Conservation (phyloP, 192 early-diverging fungal species). For the Oehlia diaphana region DNA sequence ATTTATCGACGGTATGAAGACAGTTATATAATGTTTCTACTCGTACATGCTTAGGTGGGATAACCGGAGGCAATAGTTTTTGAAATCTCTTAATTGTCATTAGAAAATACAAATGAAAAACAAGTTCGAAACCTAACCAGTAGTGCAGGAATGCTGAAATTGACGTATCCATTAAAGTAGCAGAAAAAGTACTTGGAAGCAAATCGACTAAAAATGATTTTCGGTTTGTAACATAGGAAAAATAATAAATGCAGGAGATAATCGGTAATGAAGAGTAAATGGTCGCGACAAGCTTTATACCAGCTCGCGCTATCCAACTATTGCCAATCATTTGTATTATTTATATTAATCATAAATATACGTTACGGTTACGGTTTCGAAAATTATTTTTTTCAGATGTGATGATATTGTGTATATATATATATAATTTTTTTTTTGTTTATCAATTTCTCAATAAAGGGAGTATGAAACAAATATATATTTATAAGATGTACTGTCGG, state of each 20-base stretch:
- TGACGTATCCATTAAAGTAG: neutral
- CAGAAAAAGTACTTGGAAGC: neutral
- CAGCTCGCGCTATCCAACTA: neutral
- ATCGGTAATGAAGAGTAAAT: neutral
- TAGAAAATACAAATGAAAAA: constrained; percentile 9
- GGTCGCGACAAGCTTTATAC: neutral
- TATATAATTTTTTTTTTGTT: too few relatives aligned
- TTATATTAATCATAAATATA: too few relatives aligned
- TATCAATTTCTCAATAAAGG: too few relatives aligned
- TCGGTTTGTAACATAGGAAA: neutral
- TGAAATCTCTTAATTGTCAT: constrained; percentile 4
- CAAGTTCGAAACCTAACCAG: constrained; percentile 9
- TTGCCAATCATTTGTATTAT: neutral
- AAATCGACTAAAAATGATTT: constrained; percentile 6
- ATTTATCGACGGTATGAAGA: neutral
- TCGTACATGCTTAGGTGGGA: neutral
- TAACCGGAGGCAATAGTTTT: neutral
- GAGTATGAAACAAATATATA: too few relatives aligned
- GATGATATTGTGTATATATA: too few relatives aligned
- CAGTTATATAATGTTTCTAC: neutral
- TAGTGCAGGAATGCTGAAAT: neutral
- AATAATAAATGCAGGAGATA: neutral
- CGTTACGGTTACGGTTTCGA: too few relatives aligned
- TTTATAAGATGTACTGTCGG: too few relatives aligned
- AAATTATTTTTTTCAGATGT: too few relatives aligned